These are phyloP conservation scores for Xylaria sp. DNA, from an alignment of 2,329 filamentous ascomycete species.

Conservation along the genomic window DNA sequence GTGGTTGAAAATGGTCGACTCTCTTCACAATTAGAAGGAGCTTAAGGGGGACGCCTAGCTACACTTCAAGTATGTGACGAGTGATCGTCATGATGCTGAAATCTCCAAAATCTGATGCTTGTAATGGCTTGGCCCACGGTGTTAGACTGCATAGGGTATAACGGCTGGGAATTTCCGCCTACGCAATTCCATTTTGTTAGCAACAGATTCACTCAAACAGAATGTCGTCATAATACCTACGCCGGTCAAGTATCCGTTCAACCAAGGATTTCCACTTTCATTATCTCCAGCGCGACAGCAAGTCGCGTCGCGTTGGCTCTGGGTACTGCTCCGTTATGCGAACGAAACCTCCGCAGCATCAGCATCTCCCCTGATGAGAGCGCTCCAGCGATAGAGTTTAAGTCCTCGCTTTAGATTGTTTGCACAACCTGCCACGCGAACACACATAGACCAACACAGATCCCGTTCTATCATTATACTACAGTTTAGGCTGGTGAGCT, in stretches of 20 bases:
- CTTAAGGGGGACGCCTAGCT: neutral
- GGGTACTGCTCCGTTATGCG: neutral
- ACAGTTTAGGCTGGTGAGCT: slow-evolving; percentile 5
- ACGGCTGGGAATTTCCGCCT: neutral
- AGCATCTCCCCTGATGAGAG: neutral
- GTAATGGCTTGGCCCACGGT: neutral
- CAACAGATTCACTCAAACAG: too few relatives aligned
- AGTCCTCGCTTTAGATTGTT: too few relatives aligned
- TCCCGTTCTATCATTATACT: slow-evolving; percentile 3
- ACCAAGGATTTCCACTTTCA: neutral
- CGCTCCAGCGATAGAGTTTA: neutral
- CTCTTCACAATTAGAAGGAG: neutral
- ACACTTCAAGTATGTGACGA: neutral
- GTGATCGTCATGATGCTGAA: neutral
- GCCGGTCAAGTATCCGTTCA: neutral
- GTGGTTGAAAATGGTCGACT: neutral
- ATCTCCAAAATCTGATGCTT: slow-evolving; percentile 1
- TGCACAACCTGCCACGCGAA: too few relatives aligned
- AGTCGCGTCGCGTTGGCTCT: too few relatives aligned
- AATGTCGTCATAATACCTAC: slow-evolving; percentile 9
- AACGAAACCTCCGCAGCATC: too few relatives aligned
- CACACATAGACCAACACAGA: neutral
- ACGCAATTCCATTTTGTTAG: too few relatives aligned
- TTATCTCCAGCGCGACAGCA: too few relatives aligned
- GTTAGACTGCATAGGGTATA: neutral